Percentiles rank a stretch among this genome's conserved stretches.
phyloP scores from a whole-genome alignment of 352 stramenopile genomes.

The Phytophthora pini region DNA sequence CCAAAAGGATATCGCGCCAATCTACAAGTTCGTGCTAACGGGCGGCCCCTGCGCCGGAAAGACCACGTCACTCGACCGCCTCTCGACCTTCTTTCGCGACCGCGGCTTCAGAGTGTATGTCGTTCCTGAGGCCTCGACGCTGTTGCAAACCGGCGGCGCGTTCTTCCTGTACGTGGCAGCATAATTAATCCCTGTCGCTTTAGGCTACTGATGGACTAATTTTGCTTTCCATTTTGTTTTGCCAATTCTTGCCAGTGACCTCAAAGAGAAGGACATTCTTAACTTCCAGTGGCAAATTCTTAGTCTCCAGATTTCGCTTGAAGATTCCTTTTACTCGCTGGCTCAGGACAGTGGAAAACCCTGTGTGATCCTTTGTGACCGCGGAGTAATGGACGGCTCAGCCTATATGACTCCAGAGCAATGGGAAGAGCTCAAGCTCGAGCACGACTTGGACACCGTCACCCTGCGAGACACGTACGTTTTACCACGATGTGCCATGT shows the following conservation, averaged over 20 bases:
- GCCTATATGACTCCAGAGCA: constrained; percentile 93
- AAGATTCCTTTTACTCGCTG: constrained; percentile 86
- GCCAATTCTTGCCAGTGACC: constrained; percentile 45
- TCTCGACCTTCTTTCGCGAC: constrained; percentile 93
- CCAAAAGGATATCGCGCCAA: constrained; percentile 72
- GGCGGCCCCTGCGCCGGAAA: constrained; percentile 96
- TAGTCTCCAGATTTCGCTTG: constrained; percentile 83
- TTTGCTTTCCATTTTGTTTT: constrained; percentile 10
- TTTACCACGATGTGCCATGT: not conserved
- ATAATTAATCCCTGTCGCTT: constrained; percentile 8
- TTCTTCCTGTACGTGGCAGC: constrained; percentile 74
- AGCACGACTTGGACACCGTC: constrained; percentile 86
- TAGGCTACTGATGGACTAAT: constrained; percentile 11
- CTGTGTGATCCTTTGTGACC: constrained; percentile 95
- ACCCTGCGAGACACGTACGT: constrained; percentile 83
- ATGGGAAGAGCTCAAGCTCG: constrained; percentile 88
- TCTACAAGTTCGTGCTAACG: constrained; percentile 95
- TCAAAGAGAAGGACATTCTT: constrained; percentile 82
- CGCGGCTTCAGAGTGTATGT: constrained; percentile 95
- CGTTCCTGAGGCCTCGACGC: constrained; percentile 95
- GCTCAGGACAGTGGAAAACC: constrained; percentile 81
- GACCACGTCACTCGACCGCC: constrained; percentile 93
- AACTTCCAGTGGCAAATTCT: constrained; percentile 92
- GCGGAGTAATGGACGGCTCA: constrained; percentile 95
- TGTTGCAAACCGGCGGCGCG: constrained; percentile 94